A percentile compares a stretch with the other conserved stretches of the same genome.
phyloP scores from a whole-genome alignment of 1,284 basidiomycete species.

The Apiotrichum porosum region DNA sequence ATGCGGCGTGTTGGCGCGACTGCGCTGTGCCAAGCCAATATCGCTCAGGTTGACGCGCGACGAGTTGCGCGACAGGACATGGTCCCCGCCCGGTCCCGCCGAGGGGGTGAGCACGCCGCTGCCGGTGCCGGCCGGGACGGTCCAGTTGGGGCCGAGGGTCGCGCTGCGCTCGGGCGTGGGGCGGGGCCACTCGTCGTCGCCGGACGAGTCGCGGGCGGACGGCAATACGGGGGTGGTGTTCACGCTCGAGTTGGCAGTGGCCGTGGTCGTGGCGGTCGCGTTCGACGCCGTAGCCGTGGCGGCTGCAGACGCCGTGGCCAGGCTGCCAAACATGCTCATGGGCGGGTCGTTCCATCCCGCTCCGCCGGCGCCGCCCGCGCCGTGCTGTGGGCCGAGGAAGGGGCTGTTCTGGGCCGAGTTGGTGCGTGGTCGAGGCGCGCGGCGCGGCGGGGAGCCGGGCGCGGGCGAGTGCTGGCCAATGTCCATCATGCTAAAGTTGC shows the following conservation, averaged over 20 bases:
- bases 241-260: background rate
- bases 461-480: background rate
- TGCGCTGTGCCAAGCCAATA: slow-evolving; percentile 39
- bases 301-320: too few species aligned
- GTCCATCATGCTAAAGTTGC: slow-evolving; percentile 5
- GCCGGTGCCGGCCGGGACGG: too few species aligned
- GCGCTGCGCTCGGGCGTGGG: too few species aligned
- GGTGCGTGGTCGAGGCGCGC: background rate
- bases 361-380: background rate
- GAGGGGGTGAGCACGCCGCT: slow-evolving; percentile 32
- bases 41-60: slow-evolving; percentile 44
- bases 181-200: slow-evolving; percentile 5
- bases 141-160: too few species aligned
- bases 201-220: too few species aligned
- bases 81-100: slow-evolving; percentile 9
- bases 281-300: too few species aligned
- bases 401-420: background rate
- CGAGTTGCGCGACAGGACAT: slow-evolving; percentile 35
- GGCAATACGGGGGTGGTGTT: too few species aligned
- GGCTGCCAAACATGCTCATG: slow-evolving; percentile 24
- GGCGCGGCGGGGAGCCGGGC: background rate
- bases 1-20: slow-evolving; percentile 24
- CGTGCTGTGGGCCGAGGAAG: background rate
- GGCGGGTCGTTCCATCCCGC: slow-evolving; percentile 49
- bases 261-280: background rate